Base-by-base conservation (phyloP, 805 yeast genomes). In the Cyberlindnera japonica region DNA sequence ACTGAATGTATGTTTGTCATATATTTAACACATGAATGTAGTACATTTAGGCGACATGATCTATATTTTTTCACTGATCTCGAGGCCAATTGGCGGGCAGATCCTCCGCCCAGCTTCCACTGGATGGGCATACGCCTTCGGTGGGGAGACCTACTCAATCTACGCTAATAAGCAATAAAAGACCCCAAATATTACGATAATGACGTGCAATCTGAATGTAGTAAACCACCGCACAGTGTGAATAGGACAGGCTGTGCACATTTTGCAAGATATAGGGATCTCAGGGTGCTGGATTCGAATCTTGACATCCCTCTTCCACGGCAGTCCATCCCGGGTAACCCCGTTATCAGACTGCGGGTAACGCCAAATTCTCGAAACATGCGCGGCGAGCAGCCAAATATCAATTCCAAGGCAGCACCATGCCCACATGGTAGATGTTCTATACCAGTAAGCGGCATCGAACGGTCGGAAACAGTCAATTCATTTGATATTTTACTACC, bases 1-100 rank as follows among this genome's bases (percentile, higher is more conserved):
- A 32, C 34, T 36, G 42, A 49, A 50, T 50, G 47, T 37, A 48
- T 45, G 46, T n/a, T 41, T 39, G 35, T 40, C 50, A 26, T 50
- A 40, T 46, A 37, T 48, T 45, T 45, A 27, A 16, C 19, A 12
- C 26, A 14, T 9, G 16, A 6, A n/a, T n/a, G n/a, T n/a, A n/a
- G n/a, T n/a, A n/a, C n/a, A n/a, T n/a, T n/a, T n/a, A n/a, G n/a
- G n/a, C n/a, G n/a, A n/a, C n/a, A n/a, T n/a, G n/a, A n/a, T n/a
- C n/a, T n/a, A n/a, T n/a, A 13, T 13, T 15, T 25, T n/a, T 25
- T 25, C 14, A 7, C n/a, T 13, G 28, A 9, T 11, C 11, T 22
- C 24, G 24, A 22, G 11, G 24, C 24, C 24, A 22, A n/a, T n/a
- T n/a, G n/a, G n/a, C n/a, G n/a, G n/a, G n/a, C n/a, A n/a, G n/a